Conservation (phyloP, 176 grass and related monocot genomes). For the Juncus effusus region DNA sequence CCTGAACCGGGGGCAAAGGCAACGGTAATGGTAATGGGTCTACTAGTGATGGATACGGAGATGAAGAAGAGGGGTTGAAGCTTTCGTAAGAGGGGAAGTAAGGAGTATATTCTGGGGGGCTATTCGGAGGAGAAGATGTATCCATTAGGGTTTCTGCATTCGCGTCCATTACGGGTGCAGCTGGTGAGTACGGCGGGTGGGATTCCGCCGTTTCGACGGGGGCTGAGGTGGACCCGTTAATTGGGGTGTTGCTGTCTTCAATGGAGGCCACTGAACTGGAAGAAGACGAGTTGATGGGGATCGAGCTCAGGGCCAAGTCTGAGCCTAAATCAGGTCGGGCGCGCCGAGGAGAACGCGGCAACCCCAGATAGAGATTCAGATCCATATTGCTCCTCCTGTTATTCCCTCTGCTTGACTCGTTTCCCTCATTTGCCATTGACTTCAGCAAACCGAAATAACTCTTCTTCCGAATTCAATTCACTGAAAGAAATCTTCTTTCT, state of each 20-base stretch:
- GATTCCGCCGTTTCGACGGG: conserved; percentile 32
- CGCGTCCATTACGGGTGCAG: conserved; percentile 25
- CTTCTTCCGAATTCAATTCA: not conserved
- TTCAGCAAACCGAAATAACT: conserved; percentile 5
- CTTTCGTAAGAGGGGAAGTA: conserved; percentile 38
- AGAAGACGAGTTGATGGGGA: conserved; percentile 62
- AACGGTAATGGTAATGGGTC: conserved; percentile 25
- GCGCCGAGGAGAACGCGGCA: conserved; percentile 59
- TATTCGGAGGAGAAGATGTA: not conserved
- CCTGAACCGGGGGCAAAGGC: conserved; percentile 26
- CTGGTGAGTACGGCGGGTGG: conserved; percentile 42
- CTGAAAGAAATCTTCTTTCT: not conserved
- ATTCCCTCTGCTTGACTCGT: conserved; percentile 10
- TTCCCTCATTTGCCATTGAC: conserved; percentile 20
- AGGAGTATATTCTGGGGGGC: conserved; percentile 41
- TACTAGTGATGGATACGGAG: not conserved
- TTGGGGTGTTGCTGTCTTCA: conserved; percentile 32
- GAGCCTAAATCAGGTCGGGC: conserved; percentile 83
- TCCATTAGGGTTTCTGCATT: conserved; percentile 8
- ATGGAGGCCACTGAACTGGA: conserved; percentile 57
- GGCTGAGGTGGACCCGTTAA: conserved; percentile 21
- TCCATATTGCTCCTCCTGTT: conserved; percentile 70
- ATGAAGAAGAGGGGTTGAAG: not conserved
- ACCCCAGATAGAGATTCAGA: conserved; percentile 97
- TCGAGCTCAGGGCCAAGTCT: conserved; percentile 76